Conservation (phyloP, 2,329 filamentous ascomycete genomes). For the Bipolaris cookei region DNA sequence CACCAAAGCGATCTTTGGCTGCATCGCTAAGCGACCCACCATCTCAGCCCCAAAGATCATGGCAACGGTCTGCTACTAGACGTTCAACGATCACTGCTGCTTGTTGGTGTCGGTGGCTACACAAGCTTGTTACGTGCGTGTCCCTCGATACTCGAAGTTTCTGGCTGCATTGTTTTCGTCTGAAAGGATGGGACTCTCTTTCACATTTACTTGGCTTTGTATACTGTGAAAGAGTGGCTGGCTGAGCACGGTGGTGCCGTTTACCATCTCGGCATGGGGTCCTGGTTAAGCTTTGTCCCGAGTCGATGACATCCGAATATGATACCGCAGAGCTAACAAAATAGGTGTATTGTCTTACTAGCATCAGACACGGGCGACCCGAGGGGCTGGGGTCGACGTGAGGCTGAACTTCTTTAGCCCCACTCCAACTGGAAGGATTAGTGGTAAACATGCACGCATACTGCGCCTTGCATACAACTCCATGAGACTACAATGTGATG, state of each 20-base stretch:
- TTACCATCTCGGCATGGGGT: not conserved
- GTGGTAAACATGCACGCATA: not conserved
- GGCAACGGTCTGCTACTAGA: slow-evolving; percentile 11
- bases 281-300: not conserved
- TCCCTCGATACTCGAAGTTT: not conserved
- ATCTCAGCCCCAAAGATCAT: slow-evolving; percentile 19
- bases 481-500: not conserved
- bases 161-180: not conserved
- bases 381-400: slow-evolving; percentile 11
- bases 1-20: slow-evolving; percentile 10
- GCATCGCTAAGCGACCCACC: slow-evolving; percentile 23
- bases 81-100: slow-evolving; percentile 1
- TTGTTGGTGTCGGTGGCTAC: slow-evolving; percentile 3
- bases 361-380: slow-evolving; percentile 12
- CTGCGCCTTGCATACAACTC: not conserved
- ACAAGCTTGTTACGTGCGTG: not conserved
- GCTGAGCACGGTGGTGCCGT: not conserved
- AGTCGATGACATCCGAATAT: not conserved
- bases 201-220: not conserved
- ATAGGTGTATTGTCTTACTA: slow-evolving; percentile 14
- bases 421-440: not conserved
- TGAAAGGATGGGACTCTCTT: not conserved
- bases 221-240: not conserved
- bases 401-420: slow-evolving; percentile 16
- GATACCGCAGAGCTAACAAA: slow-evolving; percentile 14